Evolutionary conservation across 495 filamentous ascomycete species (phyloP), one percentile per base, ranked within the genome.

Genomic region (Glutinoglossum americanum): DNA sequence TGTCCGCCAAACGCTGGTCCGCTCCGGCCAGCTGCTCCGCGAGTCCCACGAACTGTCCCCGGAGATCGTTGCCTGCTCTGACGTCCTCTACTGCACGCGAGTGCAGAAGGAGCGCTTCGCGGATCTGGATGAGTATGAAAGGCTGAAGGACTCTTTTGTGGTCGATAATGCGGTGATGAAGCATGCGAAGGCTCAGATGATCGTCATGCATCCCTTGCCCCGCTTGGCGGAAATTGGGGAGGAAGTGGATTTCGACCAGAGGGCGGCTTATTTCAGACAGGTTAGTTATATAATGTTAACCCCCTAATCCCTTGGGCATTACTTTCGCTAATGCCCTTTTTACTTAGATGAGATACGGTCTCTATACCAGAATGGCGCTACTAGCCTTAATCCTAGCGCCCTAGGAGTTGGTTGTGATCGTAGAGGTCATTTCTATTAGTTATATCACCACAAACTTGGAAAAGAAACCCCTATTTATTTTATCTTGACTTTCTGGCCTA

Each of bases 251-350:
- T 93, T 89, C 72, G 92, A 98, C 74, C 86, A 90, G 69, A 74
- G 92, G 65, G 90, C 92, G 35, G 92, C 93, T 57, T 98, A 98
- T 74, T 97, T 97, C 71, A 81, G 92, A 85, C 92, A 98, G 83
- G 92, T 95, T 72, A 74, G 83, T 11, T 51, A 8, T 23, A 39
- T 23, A 28, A 59, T 21, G 11, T 19, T 51, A 3, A 9, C n/a
- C n/a, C n/a, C n/a, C n/a, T n/a, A n/a, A n/a, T n/a, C n/a, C n/a
- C n/a, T n/a, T n/a, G n/a, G n/a, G n/a, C n/a, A n/a, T n/a, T n/a
- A n/a, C n/a, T n/a, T n/a, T n/a, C n/a, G n/a, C n/a, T n/a, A n/a
- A n/a, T n/a, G n/a, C n/a, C 3, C 48, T 64, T 39, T 30, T 23
- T 37, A 54, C 62, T 57, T 65, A 98, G 93, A 98, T 98, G 92